Evolutionary conservation across 2,329 filamentous ascomycete genomes (phyloP).

Genomic region (Cercospora sp.): DNA sequence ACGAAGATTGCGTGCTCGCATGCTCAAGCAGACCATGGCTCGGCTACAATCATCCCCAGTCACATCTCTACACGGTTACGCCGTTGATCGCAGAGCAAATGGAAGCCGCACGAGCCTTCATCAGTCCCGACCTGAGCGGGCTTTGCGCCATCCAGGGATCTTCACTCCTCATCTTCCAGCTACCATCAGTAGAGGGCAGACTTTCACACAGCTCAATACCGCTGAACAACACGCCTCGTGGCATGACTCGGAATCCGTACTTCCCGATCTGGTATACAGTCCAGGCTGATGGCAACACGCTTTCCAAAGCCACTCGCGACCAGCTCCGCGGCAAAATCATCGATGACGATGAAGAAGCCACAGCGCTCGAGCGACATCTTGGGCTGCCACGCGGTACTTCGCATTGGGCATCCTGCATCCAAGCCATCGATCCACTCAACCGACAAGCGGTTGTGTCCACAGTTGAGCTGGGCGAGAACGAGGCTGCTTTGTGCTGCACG

Average conservation of each 20-base stretch:
- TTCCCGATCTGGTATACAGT: conserved; percentile 90
- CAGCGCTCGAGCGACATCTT: conserved; percentile 63
- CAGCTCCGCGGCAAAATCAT: conserved; percentile 24
- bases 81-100: conserved; percentile 73
- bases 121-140: conserved; percentile 68
- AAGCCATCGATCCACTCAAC: conserved; percentile 76
- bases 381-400: conserved; percentile 81
- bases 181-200: conserved; percentile 31
- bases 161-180: conserved; percentile 68
- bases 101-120: conserved; percentile 95
- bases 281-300: conserved; percentile 87
- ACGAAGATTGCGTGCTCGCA: conserved; percentile 74
- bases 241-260: conserved; percentile 83
- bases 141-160: conserved; percentile 41
- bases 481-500: conserved; percentile 83
- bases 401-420: conserved; percentile 95
- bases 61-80: conserved; percentile 85
- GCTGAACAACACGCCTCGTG: conserved; percentile 85
- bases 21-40: conserved; percentile 95
- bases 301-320: conserved; percentile 72
- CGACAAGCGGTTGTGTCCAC: conserved; percentile 61
- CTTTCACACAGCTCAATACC: conserved; percentile 51
- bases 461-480: conserved; percentile 82
- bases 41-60: conserved; percentile 85
- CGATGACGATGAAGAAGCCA: conserved; percentile 25